Evolutionary conservation across 257 asterid genomes (phyloP), one percentile per base, ranked within the genome.

Genomic region (Solanum bulbocastanum): DNA sequence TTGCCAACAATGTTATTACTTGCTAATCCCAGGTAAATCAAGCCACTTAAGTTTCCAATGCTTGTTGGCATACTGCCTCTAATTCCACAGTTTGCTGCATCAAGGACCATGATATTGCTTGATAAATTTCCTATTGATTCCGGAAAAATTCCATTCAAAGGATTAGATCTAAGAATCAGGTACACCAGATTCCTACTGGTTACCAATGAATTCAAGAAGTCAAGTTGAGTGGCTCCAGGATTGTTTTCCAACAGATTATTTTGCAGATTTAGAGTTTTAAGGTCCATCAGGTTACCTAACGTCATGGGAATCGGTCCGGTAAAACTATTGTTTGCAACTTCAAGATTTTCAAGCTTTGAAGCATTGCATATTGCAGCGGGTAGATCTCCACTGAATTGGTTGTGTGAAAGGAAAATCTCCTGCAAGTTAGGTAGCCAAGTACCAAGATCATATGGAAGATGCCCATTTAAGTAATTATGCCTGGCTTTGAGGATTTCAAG

Each of bases 351-450:
- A 46, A 92, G 87, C 62, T 86, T 87, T 58, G 93, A 85, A 46
- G 93, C 93, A 87, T 91, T 91, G 39, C 91, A 88, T 88, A 89
- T 91, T 33, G 92, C 69, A 25, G 94, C 32, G 39, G 94, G 90
- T 68, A 91, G 69, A 72, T 82, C 87, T 85, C 93, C 94, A 81
- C 84, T 87, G 74, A 91, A 91, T 86, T 39, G 91, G 83, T 92
- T 92, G 42, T 90, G 91, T 52, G 94, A 90, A 73, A 92, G 84
- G 40, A 87, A 89, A 60, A 92, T 87, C 49, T 91, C 86, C 32
- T 3, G 75, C 83, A 92, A 92, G 86, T 92, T 92, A 22, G 94
- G 92, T 11, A 91, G 87, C 90, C 89, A 44, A 11, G 87, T 32
- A n/a, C 94, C 94, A 65, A 92, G 86, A 86, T 92, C 92, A 78